Evolutionary conservation across 1,284 basidiomycete genomes (phyloP).

Genomic region (Golubevia sp.): DNA sequence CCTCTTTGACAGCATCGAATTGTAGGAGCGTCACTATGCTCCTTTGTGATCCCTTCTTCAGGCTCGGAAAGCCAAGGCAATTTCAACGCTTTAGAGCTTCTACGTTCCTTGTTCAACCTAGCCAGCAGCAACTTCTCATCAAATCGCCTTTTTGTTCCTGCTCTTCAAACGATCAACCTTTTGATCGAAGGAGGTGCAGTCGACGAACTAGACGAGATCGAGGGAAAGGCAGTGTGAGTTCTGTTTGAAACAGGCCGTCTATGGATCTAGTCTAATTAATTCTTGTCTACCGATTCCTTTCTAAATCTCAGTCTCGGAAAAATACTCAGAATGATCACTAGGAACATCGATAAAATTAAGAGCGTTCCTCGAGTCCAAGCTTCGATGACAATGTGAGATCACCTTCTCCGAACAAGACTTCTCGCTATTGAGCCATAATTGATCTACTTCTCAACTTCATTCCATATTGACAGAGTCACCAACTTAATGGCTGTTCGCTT

Average conservation of each 20-base stretch:
- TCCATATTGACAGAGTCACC: not conserved
- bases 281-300: too few species aligned
- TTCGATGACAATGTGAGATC: constrained; percentile 8
- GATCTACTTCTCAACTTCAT: too few species aligned
- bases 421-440: too few species aligned
- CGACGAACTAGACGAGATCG: not conserved
- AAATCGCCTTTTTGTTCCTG: constrained; percentile 35
- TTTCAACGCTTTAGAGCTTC: too few species aligned
- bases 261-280: too few species aligned
- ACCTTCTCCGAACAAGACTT: too few species aligned
- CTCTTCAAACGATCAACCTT: constrained; percentile 20
- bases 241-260: not conserved
- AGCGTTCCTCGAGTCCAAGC: constrained; percentile 3
- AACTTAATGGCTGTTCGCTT: not conserved
- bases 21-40: not conserved
- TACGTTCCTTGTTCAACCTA: constrained; percentile 8
- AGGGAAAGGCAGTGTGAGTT: constrained; percentile 2
- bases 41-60: too few species aligned
- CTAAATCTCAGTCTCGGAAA: not conserved
- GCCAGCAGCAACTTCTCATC: constrained; percentile 21
- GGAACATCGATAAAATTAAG: constrained; percentile 6
- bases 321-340: constrained; percentile 1
- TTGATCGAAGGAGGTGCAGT: constrained; percentile 28
- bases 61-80: too few species aligned
- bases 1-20: constrained; percentile 4